Evolutionary conservation across 2,329 filamentous ascomycete species (phyloP).

Genomic region (Ascochyta fabae): DNA sequence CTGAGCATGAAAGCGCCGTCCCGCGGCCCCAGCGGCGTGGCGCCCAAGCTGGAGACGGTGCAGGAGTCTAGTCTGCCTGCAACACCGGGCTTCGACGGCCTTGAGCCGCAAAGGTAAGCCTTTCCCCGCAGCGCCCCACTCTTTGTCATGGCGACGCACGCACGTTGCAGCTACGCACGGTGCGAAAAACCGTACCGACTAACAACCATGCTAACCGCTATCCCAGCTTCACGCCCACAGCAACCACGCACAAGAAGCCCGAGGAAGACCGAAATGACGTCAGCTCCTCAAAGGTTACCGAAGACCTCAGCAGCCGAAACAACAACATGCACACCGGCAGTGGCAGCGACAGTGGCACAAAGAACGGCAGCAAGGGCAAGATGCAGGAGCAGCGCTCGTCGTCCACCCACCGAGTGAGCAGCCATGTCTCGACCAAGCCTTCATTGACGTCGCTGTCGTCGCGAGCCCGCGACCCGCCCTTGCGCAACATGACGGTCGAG

Average conservation of each 20-base stretch:
- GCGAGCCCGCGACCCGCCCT: conserved; percentile 73
- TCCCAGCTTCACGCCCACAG: conserved; percentile 26
- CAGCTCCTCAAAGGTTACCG: conserved; percentile 56
- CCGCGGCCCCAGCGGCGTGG: conserved; percentile 63
- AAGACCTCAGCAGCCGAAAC: conserved; percentile 54
- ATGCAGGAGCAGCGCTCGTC: conserved; percentile 53
- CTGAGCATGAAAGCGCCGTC: conserved; percentile 49
- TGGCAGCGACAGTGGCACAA: conserved; percentile 67
- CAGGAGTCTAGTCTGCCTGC: conserved; percentile 81
- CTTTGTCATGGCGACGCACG: conserved; percentile 38
- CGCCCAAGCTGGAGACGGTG: conserved; percentile 81
- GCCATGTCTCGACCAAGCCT: conserved; percentile 63
- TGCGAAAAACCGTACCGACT: conserved; percentile 25
- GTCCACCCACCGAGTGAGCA: conserved; percentile 53
- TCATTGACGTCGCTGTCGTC: conserved; percentile 71
- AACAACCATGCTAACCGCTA: conserved; percentile 30
- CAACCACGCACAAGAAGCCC: conserved; percentile 30
- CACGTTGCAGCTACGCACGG: conserved; percentile 26
- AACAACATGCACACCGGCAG: conserved; percentile 58
- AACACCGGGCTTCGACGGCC: conserved; percentile 63
- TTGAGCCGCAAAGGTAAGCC: conserved; percentile 40
- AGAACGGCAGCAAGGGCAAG: conserved; percentile 35
- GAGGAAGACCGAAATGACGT: conserved; percentile 53
- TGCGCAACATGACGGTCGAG: conserved; percentile 94
- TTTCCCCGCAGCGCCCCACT: conserved; percentile 40